Evolutionary conservation across 2,329 filamentous ascomycete species (phyloP), one percentile per base, ranked within the genome.

Genomic region (Phaeosphaeria sp.): DNA sequence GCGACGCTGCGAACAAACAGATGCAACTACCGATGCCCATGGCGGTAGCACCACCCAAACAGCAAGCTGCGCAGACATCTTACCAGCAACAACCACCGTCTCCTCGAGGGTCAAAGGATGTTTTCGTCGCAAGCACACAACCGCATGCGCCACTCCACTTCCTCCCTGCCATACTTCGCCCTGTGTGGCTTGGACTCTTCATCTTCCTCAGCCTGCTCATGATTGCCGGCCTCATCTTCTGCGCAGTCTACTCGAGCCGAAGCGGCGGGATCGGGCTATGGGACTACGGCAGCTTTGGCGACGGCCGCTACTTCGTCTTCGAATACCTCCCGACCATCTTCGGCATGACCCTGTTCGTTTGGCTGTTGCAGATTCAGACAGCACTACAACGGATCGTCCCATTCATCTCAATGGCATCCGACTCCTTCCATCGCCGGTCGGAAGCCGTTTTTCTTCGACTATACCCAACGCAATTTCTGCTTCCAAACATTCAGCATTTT

Each of bases 281-380:
- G 71, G 77, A 83, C 3, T 97, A 93, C 73, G 79, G 81, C 33
- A 84, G 83, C 27, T 89, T 92, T 56, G 90, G 91, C 59, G 89
- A 89, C 49, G 84, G 83, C 8, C 84, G 88, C 63, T 97, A 96
- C 77, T 97, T 97, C 74, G 77, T 96, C 47, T 95, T 96, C 75
- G 86, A 92, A 60, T 91, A 96, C 63, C 79, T 97, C 1, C 93
- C 94, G 2, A 92, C 93, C 55, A 80, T 96, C 0, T 72, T 96
- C 15, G 91, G 89, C 0, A 87, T 87, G 20, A 64, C 89, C 13
- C 79, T 96, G 36, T 82, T 95, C 46, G 75, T 97, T 6, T 96
- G 91, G 82, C 84, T 91, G 1, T 89, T 96, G 68, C 86, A 88
- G 64, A 81, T 97, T 40, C 85, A 92, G 65, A 83, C 85, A 1